A percentile compares a stretch with the other conserved stretches of the same genome.
These are phyloP conservation scores for Amanita muscaria DNA, from an alignment of 768 basidiomycete genomes.

Conservation along the genomic window DNA sequence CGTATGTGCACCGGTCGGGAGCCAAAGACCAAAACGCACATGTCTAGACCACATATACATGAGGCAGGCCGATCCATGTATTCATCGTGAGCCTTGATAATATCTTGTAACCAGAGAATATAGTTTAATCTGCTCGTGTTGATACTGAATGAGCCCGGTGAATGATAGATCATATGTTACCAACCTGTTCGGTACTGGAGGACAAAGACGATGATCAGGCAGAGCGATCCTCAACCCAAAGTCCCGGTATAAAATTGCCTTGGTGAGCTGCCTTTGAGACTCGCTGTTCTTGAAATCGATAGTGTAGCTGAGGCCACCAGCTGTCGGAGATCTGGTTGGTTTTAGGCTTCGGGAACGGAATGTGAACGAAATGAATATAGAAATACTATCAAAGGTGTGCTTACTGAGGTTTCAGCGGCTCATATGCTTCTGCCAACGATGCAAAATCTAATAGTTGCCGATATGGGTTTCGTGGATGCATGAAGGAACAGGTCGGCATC, in stretches of 20 bases:
- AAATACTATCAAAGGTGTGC: conserved; percentile 13
- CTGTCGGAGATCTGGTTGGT: conserved; percentile 15
- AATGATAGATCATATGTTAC: too few species aligned
- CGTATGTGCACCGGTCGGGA: not conserved
- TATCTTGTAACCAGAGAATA: conserved; percentile 75
- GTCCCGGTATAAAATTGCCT: conserved; percentile 68
- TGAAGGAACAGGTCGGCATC: too few species aligned
- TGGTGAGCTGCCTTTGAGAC: conserved; percentile 73
- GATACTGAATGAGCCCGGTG: not conserved
- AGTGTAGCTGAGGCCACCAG: conserved; percentile 23
- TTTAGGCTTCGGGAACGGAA: conserved; percentile 11
- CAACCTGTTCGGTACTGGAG: conserved; percentile 74
- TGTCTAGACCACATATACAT: conserved; percentile 50
- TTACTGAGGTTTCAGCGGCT: conserved; percentile 47
- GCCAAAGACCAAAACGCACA: conserved; percentile 44
- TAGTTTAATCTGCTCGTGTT: conserved; percentile 71
- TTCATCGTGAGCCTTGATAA: conserved; percentile 30
- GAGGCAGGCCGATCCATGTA: conserved; percentile 8
- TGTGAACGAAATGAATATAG: conserved; percentile 3
- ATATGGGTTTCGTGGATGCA: conserved; percentile 38
- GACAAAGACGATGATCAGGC: conserved; percentile 72
- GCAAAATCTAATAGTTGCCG: conserved; percentile 43
- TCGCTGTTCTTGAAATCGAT: conserved; percentile 73
- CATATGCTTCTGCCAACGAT: conserved; percentile 46
- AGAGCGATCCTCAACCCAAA: conserved; percentile 56